Base-by-base conservation (phyloP, 352 stramenopile species). In the Phytophthora sp. region DNA sequence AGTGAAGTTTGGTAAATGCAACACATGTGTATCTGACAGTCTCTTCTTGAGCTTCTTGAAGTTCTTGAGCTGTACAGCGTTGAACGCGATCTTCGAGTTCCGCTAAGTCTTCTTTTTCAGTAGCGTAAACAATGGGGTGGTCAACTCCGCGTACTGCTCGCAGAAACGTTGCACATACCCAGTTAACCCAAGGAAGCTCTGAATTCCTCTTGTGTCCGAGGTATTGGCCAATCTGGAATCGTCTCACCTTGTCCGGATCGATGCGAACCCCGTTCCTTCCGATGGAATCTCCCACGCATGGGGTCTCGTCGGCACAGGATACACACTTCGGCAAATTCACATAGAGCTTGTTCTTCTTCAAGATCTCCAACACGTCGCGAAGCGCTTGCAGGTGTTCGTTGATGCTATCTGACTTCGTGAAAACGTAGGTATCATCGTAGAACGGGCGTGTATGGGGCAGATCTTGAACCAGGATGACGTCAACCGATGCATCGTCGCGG, bases 281-380 rank as follows among this genome's bases (percentile, higher is more conserved):
- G 21, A 76, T 45, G 27, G 66, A 76, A 31, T 73, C 65, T 42
- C 63, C 72, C 0, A 76, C 45, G 26, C 57, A 62, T 4, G 63
- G 63, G 21, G 76, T 76, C 18, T 74, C 70, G 13, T 60, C 33
- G 0, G 65, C 59, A 15, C 51, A 67, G 38, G 74, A 74, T 6
- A 64, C 24, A 47, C 67, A 76, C 53, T 76, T 76, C 1, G 50
- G 53, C 27, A 71, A 16, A 15, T 79, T 79, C 38, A 70, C 31
- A 41, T 71, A 79, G 4, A 76, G 45, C 24, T 56, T n/a, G n/a
- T n/a, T n/a, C n/a, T n/a, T n/a, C n/a, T n/a, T n/a, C n/a, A n/a
- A n/a, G n/a, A n/a, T n/a, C n/a, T n/a, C n/a, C n/a, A n/a, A n/a
- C n/a, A n/a, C n/a, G n/a, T n/a, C n/a, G n/a, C n/a, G n/a, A n/a